Base-by-base conservation (phyloP, 495 filamentous ascomycete species). In the Oidiodendron maius region DNA sequence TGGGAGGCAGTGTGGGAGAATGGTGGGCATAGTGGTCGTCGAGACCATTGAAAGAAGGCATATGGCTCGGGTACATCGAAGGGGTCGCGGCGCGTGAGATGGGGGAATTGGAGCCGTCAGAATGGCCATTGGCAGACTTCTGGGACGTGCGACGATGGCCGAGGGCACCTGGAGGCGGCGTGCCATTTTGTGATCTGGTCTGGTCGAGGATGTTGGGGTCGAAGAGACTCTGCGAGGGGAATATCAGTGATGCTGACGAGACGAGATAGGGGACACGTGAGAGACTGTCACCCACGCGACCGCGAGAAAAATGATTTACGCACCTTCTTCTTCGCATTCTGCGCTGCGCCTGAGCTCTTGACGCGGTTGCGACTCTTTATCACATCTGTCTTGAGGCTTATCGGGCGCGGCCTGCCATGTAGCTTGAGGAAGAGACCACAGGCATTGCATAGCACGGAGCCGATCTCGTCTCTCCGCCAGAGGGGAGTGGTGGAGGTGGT, bases 321-420 rank as follows among this genome's bases (percentile, higher is more conserved):
- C 59, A 91, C 91, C 80, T 96, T 97, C 67, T 90, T 91, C 70
- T 91, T 93, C 44, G 83, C 79, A 9, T 81, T 83, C 57, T 89
- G 84, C 4, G 86, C 88, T 1, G 75, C 69, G 23, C 75, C 71
- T 50, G 84, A 80, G 38, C 89, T 93, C 74, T 97, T 97, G 41
- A 97, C 91, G 46, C 93, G 82, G 64, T 99, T 99, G 57, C 93
- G 90, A 71, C 91, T 96, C 71, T 99, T 99, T 70, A 99, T 99
- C 51, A 97, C 90, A 72, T 99, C 94, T 37, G 94, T 99, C 71
- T 99, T 99, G 56, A 99, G 78, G 55, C 84, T 91, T 67, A 95
- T 95, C 60, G 94, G 94, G 44, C 93, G 83, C 53, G 94, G 81
- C 17, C 89, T 82, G 51, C 89, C 88, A 57, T 99, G 93, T 51